A percentile compares a stretch with the other conserved stretches of the same genome.
phyloP scores from a whole-genome alignment of 768 basidiomycete genomes.

The Suillus spraguei region DNA sequence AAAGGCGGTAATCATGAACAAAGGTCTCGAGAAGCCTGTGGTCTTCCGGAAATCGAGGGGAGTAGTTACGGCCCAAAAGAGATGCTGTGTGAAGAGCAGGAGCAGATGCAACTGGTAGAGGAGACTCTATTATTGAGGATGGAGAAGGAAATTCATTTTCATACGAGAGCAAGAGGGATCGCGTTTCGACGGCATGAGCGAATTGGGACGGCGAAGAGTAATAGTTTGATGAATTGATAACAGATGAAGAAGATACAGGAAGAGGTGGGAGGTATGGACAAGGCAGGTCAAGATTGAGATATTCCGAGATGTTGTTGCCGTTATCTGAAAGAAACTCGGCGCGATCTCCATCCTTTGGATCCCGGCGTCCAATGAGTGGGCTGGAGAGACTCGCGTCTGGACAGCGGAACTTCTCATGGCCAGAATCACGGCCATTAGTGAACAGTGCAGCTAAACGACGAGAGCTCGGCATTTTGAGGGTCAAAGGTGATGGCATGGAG shows the following conservation, averaged over 20 bases:
- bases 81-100: constrained; percentile 8
- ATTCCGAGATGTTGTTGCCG: not conserved
- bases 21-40: constrained; percentile 67
- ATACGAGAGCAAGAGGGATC: constrained; percentile 29
- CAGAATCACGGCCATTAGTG: not conserved
- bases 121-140: constrained; percentile 12
- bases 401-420: not conserved
- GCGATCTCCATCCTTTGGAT: constrained; percentile 5
- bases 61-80: constrained; percentile 34
- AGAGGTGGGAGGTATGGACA: not conserved
- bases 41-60: constrained; percentile 57
- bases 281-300: constrained; percentile 5
- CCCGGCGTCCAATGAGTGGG: not conserved
- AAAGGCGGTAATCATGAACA: constrained; percentile 58
- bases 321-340: not conserved
- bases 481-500: not conserved
- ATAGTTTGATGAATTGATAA: not conserved
- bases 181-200: constrained; percentile 3
- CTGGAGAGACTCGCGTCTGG: not conserved
- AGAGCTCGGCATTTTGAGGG: constrained; percentile 2
- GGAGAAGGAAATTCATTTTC: constrained; percentile 10
- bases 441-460: not conserved
- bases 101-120: constrained; percentile 3
- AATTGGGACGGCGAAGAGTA: not conserved
- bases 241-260: not conserved